Evolutionary conservation across 306 rosid species (phyloP).

Genomic region (Lotus japonicus): DNA sequence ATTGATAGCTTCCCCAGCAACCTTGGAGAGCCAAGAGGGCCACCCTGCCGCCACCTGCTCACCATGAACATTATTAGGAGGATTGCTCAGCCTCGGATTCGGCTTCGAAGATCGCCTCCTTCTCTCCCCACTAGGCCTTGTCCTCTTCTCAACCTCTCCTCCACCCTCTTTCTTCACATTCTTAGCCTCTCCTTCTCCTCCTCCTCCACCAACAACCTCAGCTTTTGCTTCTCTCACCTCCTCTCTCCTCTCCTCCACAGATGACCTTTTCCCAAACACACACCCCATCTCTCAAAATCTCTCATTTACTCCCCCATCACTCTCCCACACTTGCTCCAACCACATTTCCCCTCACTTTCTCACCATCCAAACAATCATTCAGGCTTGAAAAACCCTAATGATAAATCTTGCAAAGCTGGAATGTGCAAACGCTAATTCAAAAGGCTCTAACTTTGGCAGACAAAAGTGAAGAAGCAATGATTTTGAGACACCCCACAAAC

Average conservation of each 20-base stretch:
- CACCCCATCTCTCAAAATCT: constrained; percentile 72
- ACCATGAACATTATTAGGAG: constrained; percentile 74
- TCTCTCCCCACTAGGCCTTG: constrained; percentile 52
- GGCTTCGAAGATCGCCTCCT: constrained; percentile 70
- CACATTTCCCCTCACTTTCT: constrained; percentile 41
- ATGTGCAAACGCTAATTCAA: constrained; percentile 35
- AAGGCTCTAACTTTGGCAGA: constrained; percentile 61
- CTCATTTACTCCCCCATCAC: constrained; percentile 42
- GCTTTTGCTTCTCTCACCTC: constrained; percentile 32
- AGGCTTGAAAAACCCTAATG: constrained; percentile 48
- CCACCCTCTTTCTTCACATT: constrained; percentile 47
- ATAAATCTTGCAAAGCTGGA: constrained; percentile 27
- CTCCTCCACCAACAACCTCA: constrained; percentile 33
- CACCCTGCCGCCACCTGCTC: constrained; percentile 99
- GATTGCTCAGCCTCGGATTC: constrained; percentile 86
- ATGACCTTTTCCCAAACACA: constrained; percentile 60
- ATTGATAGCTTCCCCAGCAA: constrained; percentile 95
- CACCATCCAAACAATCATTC: constrained; percentile 21
- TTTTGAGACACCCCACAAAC: constrained; percentile 53
- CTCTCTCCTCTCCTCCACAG: constrained; percentile 35
- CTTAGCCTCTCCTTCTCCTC: constrained; percentile 24
- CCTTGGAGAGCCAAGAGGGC: constrained; percentile 98
- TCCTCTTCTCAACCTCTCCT: constrained; percentile 44
- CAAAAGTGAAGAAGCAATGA: constrained; percentile 80
- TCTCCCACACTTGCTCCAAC: constrained; percentile 19